Percentiles rank a stretch among this genome's conserved stretches.
These are phyloP conservation scores for Erythrophleum fordii DNA, from an alignment of 306 rosid genomes.

Conservation along the genomic window DNA sequence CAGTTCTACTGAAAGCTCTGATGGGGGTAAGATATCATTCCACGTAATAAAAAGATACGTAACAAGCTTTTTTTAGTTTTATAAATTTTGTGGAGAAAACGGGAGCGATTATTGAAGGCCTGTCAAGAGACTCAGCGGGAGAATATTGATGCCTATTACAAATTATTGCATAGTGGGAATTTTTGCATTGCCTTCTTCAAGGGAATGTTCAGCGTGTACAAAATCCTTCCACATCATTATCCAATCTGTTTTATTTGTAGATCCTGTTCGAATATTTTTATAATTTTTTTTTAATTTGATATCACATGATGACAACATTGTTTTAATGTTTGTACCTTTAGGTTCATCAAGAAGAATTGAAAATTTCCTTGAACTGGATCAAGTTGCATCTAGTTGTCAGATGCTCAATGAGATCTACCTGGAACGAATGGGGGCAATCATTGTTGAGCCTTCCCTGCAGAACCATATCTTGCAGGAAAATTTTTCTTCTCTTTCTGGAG, in stretches of 20 bases:
- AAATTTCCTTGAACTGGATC: slow-evolving; percentile 76
- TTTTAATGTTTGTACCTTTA: slow-evolving; percentile 41
- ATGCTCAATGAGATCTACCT: slow-evolving; percentile 53
- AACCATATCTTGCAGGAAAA: slow-evolving; percentile 43
- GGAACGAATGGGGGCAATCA: slow-evolving; percentile 57
- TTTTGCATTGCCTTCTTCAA: background rate
- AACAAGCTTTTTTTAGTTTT: slow-evolving; percentile 3
- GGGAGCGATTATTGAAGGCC: slow-evolving; percentile 13
- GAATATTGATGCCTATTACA: slow-evolving; percentile 16
- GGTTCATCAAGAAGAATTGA: slow-evolving; percentile 94
- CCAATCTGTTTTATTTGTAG: slow-evolving; percentile 16
- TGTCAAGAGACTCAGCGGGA: background rate
- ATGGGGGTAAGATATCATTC: slow-evolving; percentile 64
- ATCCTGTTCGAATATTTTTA: background rate
- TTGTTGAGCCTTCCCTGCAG: slow-evolving; percentile 46
- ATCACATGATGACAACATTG: slow-evolving; percentile 8
- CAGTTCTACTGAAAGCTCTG: slow-evolving; percentile 93
- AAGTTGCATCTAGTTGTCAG: slow-evolving; percentile 56
- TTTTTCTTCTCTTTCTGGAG: slow-evolving; percentile 47
- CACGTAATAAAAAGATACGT: background rate
- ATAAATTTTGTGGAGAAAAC: slow-evolving; percentile 16
- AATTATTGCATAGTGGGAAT: background rate
- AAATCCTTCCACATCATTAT: background rate
- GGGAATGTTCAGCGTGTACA: background rate
- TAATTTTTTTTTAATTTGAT: slow-evolving; percentile 18